A percentile compares a stretch with the other conserved stretches of the same genome.
phyloP scores from a whole-genome alignment of 768 basidiomycete species.

The Kwoniella bestiolae region DNA sequence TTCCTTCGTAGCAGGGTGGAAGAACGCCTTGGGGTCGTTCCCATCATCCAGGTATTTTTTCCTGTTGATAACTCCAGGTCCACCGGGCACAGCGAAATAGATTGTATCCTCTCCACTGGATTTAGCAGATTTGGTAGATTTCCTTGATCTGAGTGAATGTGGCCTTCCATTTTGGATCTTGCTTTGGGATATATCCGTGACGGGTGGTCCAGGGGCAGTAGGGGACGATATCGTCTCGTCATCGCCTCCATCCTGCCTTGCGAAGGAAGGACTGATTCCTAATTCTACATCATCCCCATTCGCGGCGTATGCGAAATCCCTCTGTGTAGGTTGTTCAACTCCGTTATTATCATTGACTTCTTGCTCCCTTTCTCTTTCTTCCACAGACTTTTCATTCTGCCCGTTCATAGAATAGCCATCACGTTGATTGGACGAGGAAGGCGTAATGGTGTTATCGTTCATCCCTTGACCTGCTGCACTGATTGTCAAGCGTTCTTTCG shows the following conservation, averaged over 20 bases:
- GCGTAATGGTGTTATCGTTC: slow-evolving; percentile 9
- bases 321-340: slow-evolving; percentile 8
- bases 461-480: not conserved
- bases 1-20: slow-evolving; percentile 76
- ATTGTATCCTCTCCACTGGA: slow-evolving; percentile 7
- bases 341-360: not conserved
- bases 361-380: slow-evolving; percentile 14
- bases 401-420: slow-evolving; percentile 2
- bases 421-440: slow-evolving; percentile 1
- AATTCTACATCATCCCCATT: slow-evolving; percentile 20
- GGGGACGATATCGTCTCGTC: slow-evolving; percentile 18
- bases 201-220: slow-evolving; percentile 26
- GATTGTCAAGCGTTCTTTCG: slow-evolving; percentile 36
- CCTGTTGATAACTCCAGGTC: slow-evolving; percentile 35
- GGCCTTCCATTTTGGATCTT: not conserved
- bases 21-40: slow-evolving; percentile 62
- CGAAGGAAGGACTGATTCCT: not conserved
- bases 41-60: slow-evolving; percentile 18
- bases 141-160: not conserved
- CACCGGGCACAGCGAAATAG: slow-evolving; percentile 50
- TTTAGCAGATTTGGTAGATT: slow-evolving; percentile 2
- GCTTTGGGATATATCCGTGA: not conserved
- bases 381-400: slow-evolving; percentile 2
- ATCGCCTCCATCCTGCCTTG: not conserved
- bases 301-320: slow-evolving; percentile 23